Base-by-base conservation (phyloP, 1,284 basidiomycete genomes). In the Paramarasmius palmivorus region DNA sequence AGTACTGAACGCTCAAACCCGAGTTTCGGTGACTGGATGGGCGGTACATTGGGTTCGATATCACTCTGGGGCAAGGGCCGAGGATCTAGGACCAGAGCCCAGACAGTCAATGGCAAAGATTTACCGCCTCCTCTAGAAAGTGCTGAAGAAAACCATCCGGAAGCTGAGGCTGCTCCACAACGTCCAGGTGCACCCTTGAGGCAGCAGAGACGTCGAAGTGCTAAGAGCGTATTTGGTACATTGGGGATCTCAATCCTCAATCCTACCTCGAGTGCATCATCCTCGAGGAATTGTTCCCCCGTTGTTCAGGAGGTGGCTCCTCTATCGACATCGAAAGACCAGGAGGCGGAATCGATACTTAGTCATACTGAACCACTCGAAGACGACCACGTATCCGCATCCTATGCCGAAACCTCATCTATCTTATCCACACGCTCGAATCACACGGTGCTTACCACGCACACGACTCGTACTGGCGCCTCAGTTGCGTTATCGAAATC, bases 181-280 rank as follows among this genome's bases (percentile, higher is more conserved):
- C 40, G 25, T 29, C 14, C 20, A 7, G 35, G 36, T 29, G 36
- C 23, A 32, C 2, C 7, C 19, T 35, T 6, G 20, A n/a, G 39
- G 26, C 51, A 45, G 10, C 53, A 50, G 20, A 25, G 45, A 40
- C 55, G 23, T 7, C 29, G 36, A 38, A 67, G 74, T 3, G 68
- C 77, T 2, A 84, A 75, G 60, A 88, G 84, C 59, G 84, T 90
- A 0, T 88, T 90, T 58, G 85, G 85, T 17, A 80, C 83, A 0
- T 69, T 90, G 7, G 86, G 86, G 0, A 83, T 88, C 50, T 86
- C 86, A 0, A 78, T 86, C 35, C 69, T 86, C 29, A 86, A 82
- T 57, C 79, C 85, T 2, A 49, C 69, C 2, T 57, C 73, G 66
- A 54, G 67, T 57, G 26, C 75, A 63, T 49, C 68, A 49, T 36